A percentile compares a stretch with the other conserved stretches of the same genome.
These are phyloP conservation scores for Fusarium hainanense DNA, from an alignment of 2,329 filamentous ascomycete species.

Conservation along the genomic window DNA sequence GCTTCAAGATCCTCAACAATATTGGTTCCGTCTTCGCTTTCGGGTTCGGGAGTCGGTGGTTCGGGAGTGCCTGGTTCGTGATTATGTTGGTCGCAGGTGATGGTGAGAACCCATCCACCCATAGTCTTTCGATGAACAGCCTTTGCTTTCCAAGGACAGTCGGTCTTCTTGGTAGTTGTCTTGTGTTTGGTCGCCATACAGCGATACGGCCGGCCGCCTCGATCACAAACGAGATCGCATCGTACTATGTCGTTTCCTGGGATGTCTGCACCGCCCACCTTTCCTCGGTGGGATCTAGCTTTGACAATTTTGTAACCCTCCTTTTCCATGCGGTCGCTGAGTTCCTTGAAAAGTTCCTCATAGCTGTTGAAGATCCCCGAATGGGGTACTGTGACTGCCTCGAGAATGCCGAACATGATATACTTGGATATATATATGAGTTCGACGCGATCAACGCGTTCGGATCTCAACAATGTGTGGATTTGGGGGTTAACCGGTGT, in stretches of 20 bases:
- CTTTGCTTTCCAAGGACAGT: conserved; percentile 60
- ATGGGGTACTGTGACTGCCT: conserved; percentile 53
- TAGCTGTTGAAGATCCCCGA: conserved; percentile 53
- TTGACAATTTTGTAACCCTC: conserved; percentile 61
- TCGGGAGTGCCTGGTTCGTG: conserved; percentile 59
- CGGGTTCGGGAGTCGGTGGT: conserved; percentile 52
- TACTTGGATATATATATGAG: conserved; percentile 10
- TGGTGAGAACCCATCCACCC: conserved; percentile 58
- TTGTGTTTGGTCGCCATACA: conserved; percentile 59
- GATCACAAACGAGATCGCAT: conserved; percentile 59
- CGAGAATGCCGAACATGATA: conserved; percentile 58
- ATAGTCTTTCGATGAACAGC: conserved; percentile 57
- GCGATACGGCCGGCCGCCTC: conserved; percentile 57
- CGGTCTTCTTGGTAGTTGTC: conserved; percentile 59
- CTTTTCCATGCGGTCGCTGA: conserved; percentile 56
- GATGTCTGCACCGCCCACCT: conserved; percentile 54
- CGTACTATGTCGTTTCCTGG: conserved; percentile 58
- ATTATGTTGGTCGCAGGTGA: conserved; percentile 58
- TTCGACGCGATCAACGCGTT: conserved; percentile 45
- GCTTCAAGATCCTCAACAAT: conserved; percentile 44
- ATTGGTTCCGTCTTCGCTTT: conserved; percentile 51
- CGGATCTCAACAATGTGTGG: conserved; percentile 44
- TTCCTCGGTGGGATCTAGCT: conserved; percentile 56
- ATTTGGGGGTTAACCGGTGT: conserved; percentile 47
- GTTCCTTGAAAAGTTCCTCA: conserved; percentile 55